Conservation (phyloP, 2,329 filamentous ascomycete genomes). For the Leptographium lundbergii region DNA sequence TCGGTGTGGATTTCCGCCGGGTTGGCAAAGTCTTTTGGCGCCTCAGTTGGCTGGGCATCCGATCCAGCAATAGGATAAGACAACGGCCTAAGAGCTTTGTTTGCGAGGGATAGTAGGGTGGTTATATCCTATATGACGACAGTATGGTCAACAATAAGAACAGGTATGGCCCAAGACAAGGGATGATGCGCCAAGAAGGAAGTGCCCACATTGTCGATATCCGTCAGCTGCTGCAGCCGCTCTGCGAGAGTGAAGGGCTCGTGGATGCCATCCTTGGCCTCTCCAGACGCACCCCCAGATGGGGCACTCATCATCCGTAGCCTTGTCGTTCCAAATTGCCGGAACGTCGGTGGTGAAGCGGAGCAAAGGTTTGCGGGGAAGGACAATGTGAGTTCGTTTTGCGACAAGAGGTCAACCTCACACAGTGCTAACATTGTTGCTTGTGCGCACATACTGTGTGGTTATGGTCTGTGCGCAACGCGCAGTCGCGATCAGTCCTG, state of each 20-base stretch:
- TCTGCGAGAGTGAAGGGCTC: slow-evolving; percentile 59
- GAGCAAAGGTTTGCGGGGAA: not conserved
- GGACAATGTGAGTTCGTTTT: not conserved
- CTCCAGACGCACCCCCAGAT: not conserved
- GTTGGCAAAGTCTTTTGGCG: slow-evolving; percentile 3
- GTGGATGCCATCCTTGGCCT: slow-evolving; percentile 14
- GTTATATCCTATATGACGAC: slow-evolving; percentile 26
- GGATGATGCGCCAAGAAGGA: not conserved
- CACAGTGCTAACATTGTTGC: not conserved
- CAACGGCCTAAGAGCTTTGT: slow-evolving; percentile 50
- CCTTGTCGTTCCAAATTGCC: not conserved
- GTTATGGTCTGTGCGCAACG: not conserved
- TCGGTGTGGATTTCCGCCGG: slow-evolving; percentile 17
- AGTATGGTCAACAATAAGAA: slow-evolving; percentile 14
- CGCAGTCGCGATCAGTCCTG: not conserved
- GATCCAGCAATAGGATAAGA: slow-evolving; percentile 26
- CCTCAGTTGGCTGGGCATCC: not conserved
- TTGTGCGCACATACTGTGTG: not conserved
- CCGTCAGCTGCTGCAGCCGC: slow-evolving; percentile 67
- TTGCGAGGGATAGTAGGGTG: slow-evolving; percentile 33
- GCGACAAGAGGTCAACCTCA: not conserved
- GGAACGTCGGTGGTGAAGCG: not conserved
- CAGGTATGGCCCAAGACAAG: slow-evolving; percentile 15
- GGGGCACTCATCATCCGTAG: not conserved
- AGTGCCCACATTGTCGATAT: slow-evolving; percentile 58